Base-by-base conservation (phyloP, 2,329 filamentous ascomycete genomes). In the Stagonosporopsis rhizophila region DNA sequence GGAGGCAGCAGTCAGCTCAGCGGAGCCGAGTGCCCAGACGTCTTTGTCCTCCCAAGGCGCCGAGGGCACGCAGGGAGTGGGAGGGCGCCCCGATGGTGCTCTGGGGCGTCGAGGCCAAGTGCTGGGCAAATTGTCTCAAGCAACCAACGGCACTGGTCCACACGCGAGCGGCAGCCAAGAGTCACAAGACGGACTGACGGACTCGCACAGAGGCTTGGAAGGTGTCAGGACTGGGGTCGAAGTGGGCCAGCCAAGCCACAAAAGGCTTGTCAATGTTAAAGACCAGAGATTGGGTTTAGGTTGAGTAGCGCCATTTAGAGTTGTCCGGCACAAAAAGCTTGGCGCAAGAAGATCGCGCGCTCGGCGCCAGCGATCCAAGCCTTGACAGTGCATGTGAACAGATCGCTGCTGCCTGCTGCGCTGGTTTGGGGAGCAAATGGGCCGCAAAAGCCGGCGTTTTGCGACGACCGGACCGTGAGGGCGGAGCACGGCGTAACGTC, bases 191-290 rank as follows among this genome's bases (percentile, higher is more conserved):
- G 66, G 65, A 61, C 41, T 56, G 63, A 61, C 65, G 61, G 65
- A 59, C 56, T 57, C 40, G 46, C 32, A 39, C 55, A 52, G 59
- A 58, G 64, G 53, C 64, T 67, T 70, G 66, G 65, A 28, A 64
- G 55, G 67, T 66, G 68, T 69, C 67, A 67, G 65, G 56, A 53
- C 63, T 46, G 53, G 53, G 53, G 53, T 52, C 47, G 19, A 23
- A 52, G 53, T 51, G 53, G 53, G 45, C 17, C 46, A 23, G 64
- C 67, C 69, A 71, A 72, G 69, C 49, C 38, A 46, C 53, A 59
- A 56, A 71, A 73, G 71, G 70, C 71, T 74, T 73, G 71, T 73
- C 67, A 39, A 61, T 53, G 59, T 66, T 68, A 70, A 70, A 68
- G 65, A 60, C 66, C 66, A 69, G 69, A 68, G 67, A 69, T 70